Base-by-base conservation (phyloP, 2,329 filamentous ascomycete species). In the Penicillium sclerotiorum region DNA sequence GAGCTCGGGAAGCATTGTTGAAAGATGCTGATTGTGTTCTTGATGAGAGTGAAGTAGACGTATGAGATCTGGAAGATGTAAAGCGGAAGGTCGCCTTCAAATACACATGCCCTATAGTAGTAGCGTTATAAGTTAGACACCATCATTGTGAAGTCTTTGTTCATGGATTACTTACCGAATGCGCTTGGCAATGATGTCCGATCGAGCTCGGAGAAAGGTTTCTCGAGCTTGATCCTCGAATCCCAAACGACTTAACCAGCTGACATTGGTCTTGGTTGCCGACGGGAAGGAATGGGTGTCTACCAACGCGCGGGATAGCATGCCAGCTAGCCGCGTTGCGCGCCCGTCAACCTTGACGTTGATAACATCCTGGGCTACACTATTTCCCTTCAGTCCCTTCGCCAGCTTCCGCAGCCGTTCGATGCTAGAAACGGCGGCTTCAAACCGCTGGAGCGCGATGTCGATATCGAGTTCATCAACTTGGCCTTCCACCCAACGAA, bases 41-140 rank as follows among this genome's bases (percentile, higher is more conserved):
- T 86, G 67, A 99, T 93, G 57, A 96, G 82, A 46, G 86, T 91
- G 73, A 99, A 99, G 72, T 96, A 96, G 49, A 96, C 91, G 71
- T 91, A 96, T 2, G 93, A 94, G 39, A 97, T 80, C 67, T 96
- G 90, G 80, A 92, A 96, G 60, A 97, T 94, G 72, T 97, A 97
- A 11, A 91, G 81, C 52, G 90, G 89, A 8, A 99, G 81, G 63
- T 96, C 89, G 44, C 94, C 94, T 67, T 96, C 91, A 72, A 99
- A 99, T 50, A 95, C 88, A 68, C 93, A 94, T 80, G 95, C 90
- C 50, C 90, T 94, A n/a, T n/a, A n/a, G n/a, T n/a, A n/a, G n/a
- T n/a, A n/a, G n/a, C n/a, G n/a, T n/a, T n/a, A n/a, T n/a, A n/a
- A n/a, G 57, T 52, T 52, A 55, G 51, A 44, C 39, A 28, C 15